These are phyloP conservation scores for Aspergillus nomiae DNA, from an alignment of 2,329 filamentous ascomycete genomes.

Conservation along the genomic window DNA sequence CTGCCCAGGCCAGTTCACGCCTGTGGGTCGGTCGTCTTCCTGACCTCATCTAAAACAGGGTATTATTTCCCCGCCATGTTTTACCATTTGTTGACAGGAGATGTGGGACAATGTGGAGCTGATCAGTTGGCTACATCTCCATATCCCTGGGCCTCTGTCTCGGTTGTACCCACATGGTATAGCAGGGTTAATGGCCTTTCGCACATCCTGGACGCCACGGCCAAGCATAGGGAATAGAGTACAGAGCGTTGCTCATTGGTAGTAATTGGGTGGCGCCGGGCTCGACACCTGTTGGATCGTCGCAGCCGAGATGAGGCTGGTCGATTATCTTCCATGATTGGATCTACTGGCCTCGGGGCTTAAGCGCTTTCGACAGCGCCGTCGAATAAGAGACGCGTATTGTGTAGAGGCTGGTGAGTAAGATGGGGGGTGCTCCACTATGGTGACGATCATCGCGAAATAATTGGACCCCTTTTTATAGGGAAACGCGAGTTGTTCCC, in stretches of 20 bases:
- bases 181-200: too few species aligned
- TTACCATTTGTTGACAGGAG: neutral
- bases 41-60: neutral
- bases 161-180: neutral
- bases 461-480: too few species aligned
- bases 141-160: too few species aligned
- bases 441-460: too few species aligned
- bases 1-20: neutral
- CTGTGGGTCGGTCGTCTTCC: neutral
- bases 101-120: neutral
- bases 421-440: neutral
- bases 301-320: neutral
- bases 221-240: neutral
- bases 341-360: neutral
- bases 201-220: too few species aligned
- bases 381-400: neutral
- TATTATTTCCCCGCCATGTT: neutral
- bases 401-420: neutral
- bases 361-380: too few species aligned
- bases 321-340: neutral
- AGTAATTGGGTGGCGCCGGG: neutral
- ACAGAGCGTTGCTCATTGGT: neutral
- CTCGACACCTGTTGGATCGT: neutral
- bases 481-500: too few species aligned
- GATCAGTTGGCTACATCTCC: neutral